Percentiles rank a stretch among this genome's conserved stretches.
Conservation (phyloP, 1,284 basidiomycete genomes). For the Mycena sp. region DNA sequence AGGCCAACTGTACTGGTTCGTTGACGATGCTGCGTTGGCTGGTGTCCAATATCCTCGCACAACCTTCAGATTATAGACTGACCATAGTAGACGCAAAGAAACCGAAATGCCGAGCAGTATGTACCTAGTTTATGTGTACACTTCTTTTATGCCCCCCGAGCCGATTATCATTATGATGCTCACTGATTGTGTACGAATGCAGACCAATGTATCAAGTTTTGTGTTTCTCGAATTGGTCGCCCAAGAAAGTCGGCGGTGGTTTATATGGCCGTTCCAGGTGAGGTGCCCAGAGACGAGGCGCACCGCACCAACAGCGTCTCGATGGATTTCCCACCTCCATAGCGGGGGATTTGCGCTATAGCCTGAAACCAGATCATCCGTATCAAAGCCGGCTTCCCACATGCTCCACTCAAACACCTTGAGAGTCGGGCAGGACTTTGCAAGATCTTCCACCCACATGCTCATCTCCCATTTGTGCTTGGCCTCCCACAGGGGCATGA, state of each 20-base stretch:
- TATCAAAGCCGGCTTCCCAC: neutral
- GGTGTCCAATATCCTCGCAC: conserved; percentile 68
- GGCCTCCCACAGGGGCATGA: neutral
- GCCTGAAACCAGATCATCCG: too few species aligned
- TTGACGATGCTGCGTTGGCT: conserved; percentile 81
- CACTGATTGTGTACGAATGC: too few species aligned
- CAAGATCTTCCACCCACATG: neutral
- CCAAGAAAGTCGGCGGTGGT: neutral
- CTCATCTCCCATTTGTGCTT: neutral
- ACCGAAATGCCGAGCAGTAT: conserved; percentile 4
- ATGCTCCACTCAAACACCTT: conserved; percentile 14
- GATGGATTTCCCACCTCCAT: neutral
- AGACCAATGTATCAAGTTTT: too few species aligned
- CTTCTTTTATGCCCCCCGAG: too few species aligned
- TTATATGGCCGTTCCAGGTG: neutral
- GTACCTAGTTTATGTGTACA: too few species aligned
- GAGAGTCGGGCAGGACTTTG: neutral
- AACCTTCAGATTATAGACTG: conserved; percentile 59
- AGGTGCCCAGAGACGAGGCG: neutral
- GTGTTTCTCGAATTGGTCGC: neutral
- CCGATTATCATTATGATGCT: too few species aligned
- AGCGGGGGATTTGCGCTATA: conserved; percentile 8
- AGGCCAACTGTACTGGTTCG: conserved; percentile 92
- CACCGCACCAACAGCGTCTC: neutral
- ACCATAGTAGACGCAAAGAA: conserved; percentile 3